Evolutionary conservation across 179 eudicot genomes (phyloP).

Genomic region (Carnegiea gigantea): DNA sequence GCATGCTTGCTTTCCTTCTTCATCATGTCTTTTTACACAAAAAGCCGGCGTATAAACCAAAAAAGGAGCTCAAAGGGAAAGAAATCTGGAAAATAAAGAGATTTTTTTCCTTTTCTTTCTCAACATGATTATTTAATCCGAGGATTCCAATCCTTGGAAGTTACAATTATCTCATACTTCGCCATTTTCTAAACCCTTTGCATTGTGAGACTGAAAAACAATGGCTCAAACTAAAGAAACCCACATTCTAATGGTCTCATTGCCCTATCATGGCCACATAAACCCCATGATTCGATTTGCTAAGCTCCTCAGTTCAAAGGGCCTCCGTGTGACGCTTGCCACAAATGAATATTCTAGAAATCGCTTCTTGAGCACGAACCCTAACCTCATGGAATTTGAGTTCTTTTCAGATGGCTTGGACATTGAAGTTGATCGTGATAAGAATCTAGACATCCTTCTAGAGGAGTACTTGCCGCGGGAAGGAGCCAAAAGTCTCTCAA

Average conservation of each 20-base stretch:
- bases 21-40: background rate
- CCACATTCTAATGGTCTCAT: conserved; percentile 34
- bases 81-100: background rate
- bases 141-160: background rate
- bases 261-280: conserved; percentile 36
- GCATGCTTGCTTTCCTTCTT: background rate
- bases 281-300: conserved; percentile 35
- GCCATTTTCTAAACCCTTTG: background rate
- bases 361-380: background rate
- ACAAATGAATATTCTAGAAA: conserved; percentile 27
- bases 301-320: conserved; percentile 21
- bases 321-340: conserved; percentile 32
- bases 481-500: conserved; percentile 27
- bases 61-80: background rate
- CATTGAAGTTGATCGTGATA: conserved; percentile 23
- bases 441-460: conserved; percentile 20
- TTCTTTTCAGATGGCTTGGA: conserved; percentile 33
- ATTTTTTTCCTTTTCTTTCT: background rate
- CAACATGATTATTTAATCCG: background rate
- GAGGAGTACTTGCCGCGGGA: conserved; percentile 28
- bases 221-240: conserved; percentile 18
- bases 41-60: background rate
- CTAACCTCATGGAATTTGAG: conserved; percentile 22
- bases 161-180: background rate
- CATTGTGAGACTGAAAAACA: background rate